Evolutionary conservation across 2,329 filamentous ascomycete genomes (phyloP).

Genomic region (Raffaelea arxii): DNA sequence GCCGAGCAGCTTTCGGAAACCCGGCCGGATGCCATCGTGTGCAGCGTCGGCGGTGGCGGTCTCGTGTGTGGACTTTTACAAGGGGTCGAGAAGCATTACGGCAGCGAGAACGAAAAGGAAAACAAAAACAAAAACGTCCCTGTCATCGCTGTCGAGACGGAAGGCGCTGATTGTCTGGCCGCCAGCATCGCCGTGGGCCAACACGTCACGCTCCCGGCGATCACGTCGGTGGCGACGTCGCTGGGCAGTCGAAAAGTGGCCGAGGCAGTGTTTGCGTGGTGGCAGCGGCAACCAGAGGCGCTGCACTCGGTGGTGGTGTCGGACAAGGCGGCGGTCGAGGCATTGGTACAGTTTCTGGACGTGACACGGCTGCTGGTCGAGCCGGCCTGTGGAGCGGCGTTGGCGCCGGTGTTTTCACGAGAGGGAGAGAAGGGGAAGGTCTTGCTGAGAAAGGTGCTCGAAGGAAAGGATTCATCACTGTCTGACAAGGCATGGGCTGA

Average conservation of each 20-base stretch:
- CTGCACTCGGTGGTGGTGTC: constrained; percentile 52
- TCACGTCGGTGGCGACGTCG: constrained; percentile 62
- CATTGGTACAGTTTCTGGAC: constrained; percentile 66
- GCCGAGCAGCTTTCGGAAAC: constrained; percentile 22
- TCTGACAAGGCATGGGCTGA: constrained; percentile 48
- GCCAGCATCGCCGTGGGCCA: constrained; percentile 41
- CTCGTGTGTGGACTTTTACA: constrained; percentile 58
- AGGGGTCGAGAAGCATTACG: constrained; percentile 37
- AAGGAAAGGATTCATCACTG: too few species aligned
- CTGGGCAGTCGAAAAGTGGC: constrained; percentile 61
- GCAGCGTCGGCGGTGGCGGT: constrained; percentile 62
- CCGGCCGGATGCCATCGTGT: constrained; percentile 52
- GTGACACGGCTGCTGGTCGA: constrained; percentile 78
- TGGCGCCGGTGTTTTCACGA: constrained; percentile 55
- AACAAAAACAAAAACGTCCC: constrained; percentile 19
- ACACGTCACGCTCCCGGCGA: constrained; percentile 53
- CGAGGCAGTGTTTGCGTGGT: constrained; percentile 47
- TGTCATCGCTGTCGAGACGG: constrained; percentile 64
- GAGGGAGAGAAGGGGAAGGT: background rate
- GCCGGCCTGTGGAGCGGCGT: constrained; percentile 71
- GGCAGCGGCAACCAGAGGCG: constrained; percentile 29
- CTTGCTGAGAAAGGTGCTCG: too few species aligned
- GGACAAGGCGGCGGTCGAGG: constrained; percentile 72
- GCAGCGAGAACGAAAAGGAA: background rate
- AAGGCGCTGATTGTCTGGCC: constrained; percentile 57